Evolutionary conservation across 1,139 yeast genomes (phyloP).

Genomic region (Taphrina populina): DNA sequence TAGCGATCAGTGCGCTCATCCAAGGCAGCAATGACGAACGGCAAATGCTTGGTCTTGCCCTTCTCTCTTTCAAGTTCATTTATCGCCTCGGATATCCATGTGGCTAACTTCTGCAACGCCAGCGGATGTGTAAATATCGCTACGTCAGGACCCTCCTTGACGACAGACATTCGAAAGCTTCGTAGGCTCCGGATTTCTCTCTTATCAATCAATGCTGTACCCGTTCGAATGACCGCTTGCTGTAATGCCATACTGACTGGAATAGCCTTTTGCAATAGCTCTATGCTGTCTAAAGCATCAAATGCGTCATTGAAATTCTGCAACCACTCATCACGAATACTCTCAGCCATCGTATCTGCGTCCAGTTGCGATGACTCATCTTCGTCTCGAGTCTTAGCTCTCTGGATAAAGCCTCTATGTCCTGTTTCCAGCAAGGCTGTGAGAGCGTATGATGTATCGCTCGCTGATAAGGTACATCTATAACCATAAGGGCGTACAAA

Average conservation of each 20-base stretch:
- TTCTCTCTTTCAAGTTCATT: constrained; percentile 37
- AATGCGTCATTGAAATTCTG: constrained; percentile 91
- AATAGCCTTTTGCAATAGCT: constrained; percentile 65
- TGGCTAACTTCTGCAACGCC: constrained; percentile 76
- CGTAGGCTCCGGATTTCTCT: constrained; percentile 74
- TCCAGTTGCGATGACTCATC: constrained; percentile 36
- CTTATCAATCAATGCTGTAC: constrained; percentile 82
- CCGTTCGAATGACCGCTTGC: constrained; percentile 80
- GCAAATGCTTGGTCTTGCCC: constrained; percentile 48
- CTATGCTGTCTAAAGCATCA: constrained; percentile 79
- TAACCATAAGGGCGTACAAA: constrained; percentile 83
- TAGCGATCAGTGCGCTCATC: constrained; percentile 75
- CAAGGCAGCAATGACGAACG: constrained; percentile 83
- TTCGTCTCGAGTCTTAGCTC: constrained; percentile 29
- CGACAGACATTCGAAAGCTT: constrained; percentile 78
- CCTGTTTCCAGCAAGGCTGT: constrained; percentile 73
- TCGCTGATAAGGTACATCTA: constrained; percentile 82
- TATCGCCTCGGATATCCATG: constrained; percentile 72
- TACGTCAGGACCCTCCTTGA: constrained; percentile 85
- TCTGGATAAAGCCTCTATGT: constrained; percentile 24
- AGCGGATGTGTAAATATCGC: constrained; percentile 79
- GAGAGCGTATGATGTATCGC: constrained; percentile 87
- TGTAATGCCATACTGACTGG: constrained; percentile 79
- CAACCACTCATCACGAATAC: constrained; percentile 64
- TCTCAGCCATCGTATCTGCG: constrained; percentile 44